Evolutionary conservation across 768 basidiomycete species (phyloP).

Genomic region (Phaffia australis): DNA sequence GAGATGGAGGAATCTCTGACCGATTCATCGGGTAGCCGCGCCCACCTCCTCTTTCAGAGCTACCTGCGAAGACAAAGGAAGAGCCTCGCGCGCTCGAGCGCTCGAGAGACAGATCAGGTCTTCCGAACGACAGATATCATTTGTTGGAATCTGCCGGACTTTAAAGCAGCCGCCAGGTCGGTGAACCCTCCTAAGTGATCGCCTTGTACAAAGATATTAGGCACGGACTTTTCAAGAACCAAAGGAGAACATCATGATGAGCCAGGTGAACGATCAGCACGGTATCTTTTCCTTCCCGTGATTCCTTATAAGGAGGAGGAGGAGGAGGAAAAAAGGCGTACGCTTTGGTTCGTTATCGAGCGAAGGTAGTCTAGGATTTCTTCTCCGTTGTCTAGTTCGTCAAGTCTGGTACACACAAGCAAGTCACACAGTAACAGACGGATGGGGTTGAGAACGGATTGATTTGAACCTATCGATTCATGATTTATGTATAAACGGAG

Average conservation of each 20-base stretch:
- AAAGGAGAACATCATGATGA: no score
- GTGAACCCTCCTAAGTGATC: conserved; percentile 7
- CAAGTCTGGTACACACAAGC: neutral
- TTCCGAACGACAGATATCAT: conserved; percentile 1
- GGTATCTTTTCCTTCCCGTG: no score
- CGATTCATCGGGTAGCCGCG: no score
- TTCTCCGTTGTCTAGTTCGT: conserved; percentile 13
- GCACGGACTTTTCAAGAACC: neutral
- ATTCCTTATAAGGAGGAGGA: no score
- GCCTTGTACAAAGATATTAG: conserved; percentile 17
- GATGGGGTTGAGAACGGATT: neutral
- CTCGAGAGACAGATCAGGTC: no score
- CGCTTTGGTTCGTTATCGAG: conserved; percentile 3
- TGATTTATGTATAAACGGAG: neutral
- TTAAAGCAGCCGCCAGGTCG: conserved; percentile 3
- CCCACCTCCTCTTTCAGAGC: no score
- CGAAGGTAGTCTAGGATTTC: conserved; percentile 16
- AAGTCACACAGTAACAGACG: neutral
- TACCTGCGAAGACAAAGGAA: no score
- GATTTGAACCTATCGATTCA: neutral
- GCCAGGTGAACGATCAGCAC: no score
- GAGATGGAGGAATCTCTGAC: no score
- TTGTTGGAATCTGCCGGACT: neutral
- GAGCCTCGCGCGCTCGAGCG: no score
- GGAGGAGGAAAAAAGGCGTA: neutral